A percentile compares a stretch with the other conserved stretches of the same genome.
These are phyloP conservation scores for Nicotiana tabacum DNA, from an alignment of 257 asterid genomes.

Conservation along the genomic window DNA sequence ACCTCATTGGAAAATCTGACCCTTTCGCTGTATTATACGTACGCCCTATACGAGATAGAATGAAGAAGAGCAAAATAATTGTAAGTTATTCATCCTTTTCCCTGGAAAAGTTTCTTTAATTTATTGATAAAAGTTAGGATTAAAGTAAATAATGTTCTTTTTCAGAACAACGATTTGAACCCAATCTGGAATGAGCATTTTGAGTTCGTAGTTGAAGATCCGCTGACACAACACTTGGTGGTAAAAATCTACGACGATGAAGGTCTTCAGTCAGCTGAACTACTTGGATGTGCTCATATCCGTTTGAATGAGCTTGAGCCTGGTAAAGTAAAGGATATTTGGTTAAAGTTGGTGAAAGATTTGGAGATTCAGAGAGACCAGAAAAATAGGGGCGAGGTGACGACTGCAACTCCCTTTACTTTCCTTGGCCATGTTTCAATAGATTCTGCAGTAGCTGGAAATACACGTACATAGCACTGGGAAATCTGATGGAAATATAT, in stretches of 20 bases:
- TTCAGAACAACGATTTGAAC: conserved; percentile 57
- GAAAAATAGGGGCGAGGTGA: conserved; percentile 81
- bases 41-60: conserved; percentile 69
- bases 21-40: conserved; percentile 71
- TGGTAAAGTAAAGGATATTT: conserved; percentile 78
- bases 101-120: background rate
- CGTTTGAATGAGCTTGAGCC: conserved; percentile 54
- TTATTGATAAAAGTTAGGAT: background rate
- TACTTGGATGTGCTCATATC: conserved; percentile 70
- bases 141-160: background rate
- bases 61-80: conserved; percentile 66
- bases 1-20: conserved; percentile 87
- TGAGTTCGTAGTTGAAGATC: conserved; percentile 81
- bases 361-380: conserved; percentile 67
- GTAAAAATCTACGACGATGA: conserved; percentile 80
- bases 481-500: background rate
- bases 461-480: background rate
- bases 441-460: background rate
- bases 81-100: conserved; percentile 34
- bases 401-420: background rate
- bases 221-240: conserved; percentile 67
- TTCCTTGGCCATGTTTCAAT: background rate
- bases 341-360: conserved; percentile 90
- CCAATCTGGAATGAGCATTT: conserved; percentile 97
- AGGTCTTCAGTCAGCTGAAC: conserved; percentile 79